Base-by-base conservation (phyloP, 2,329 filamentous ascomycete species). In the Microcyclospora pomicola region DNA sequence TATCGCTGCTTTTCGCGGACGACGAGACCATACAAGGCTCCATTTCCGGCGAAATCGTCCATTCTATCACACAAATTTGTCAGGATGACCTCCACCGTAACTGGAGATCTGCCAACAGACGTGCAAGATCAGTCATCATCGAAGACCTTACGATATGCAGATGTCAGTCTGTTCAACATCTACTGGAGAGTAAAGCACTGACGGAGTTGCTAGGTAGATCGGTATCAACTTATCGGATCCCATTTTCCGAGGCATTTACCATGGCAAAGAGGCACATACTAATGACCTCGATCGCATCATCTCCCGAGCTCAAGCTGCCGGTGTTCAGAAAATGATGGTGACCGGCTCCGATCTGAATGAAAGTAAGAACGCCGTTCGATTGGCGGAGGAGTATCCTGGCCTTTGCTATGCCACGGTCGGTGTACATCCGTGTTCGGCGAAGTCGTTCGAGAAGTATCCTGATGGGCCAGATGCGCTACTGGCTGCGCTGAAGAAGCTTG, bases 181-280 rank as follows among this genome's bases (percentile, higher is more conserved):
- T 16, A 15, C 9, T 6, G 10, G 31, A 31, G 9, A 28, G 15
- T 14, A 34, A 16, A 27, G 14, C 5, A 29, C 43, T 48, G 35
- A 38, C 31, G 28, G 41, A 40, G 12, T 10, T 6, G 39, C 35
- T 24, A 45, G 19, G 10, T 49, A 80, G 73, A 74, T 98, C 54
- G 91, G 88, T 41, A 95, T 98, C 68, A 98, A 98, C 60, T 73
- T 98, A 39, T 82, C 87, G 37, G 91, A 98, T 55, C 82, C 83
- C 37, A 84, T 95, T 42, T 98, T 88, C 60, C 73, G 75, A 34
- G 91, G 91, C 36, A 63, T 73, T 31, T 92, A 96, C 56, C 80
- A 92, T 55, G 84, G 83, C 52, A 86, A 78, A 44, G 71, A 82
- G 53, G 67, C 67, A 16, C 85, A 92, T 51, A 73, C 77, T 9